phyloP scores from a whole-genome alignment of 371 early-diverging fungal genomes.

The Mortierella sp. region DNA sequence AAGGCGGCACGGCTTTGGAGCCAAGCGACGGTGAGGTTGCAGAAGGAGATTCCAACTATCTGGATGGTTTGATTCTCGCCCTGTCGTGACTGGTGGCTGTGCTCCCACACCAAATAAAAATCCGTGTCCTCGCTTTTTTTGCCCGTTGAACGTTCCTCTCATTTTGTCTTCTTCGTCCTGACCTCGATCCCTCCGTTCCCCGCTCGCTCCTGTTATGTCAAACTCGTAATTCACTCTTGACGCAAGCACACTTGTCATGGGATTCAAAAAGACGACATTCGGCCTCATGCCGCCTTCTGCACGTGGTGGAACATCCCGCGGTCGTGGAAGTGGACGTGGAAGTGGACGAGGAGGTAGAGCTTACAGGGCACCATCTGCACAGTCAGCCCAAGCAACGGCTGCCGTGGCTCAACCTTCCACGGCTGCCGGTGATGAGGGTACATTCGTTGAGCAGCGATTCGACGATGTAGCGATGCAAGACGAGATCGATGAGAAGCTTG shows the following conservation, averaged over 20 bases:
- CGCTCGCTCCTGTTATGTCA: background rate
- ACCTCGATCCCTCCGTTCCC: background rate
- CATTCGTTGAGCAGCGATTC: conserved; percentile 48
- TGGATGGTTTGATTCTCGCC: conserved; percentile 40
- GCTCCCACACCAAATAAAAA: too few relatives aligned
- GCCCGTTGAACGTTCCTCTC: background rate
- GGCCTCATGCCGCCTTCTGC: conserved; percentile 43
- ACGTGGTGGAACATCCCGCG: conserved; percentile 27
- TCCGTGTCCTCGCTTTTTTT: background rate
- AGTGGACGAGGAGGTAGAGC: conserved; percentile 27
- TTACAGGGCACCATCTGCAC: conserved; percentile 35
- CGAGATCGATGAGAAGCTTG: conserved; percentile 82
- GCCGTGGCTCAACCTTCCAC: conserved; percentile 21
- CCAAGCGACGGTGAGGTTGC: background rate
- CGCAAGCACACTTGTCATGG: conserved; percentile 17
- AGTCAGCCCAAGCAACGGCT: conserved; percentile 1
- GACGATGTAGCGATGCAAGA: conserved; percentile 56
- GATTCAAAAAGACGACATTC: conserved; percentile 43
- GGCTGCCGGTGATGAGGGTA: conserved; percentile 45
- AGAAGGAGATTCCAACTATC: conserved; percentile 44
- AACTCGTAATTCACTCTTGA: background rate
- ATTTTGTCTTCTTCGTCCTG: background rate
- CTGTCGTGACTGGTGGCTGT: conserved; percentile 11
- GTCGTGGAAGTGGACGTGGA: conserved; percentile 29
- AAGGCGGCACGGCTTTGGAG: background rate